phyloP scores from a whole-genome alignment of 768 basidiomycete species.

The Candolleomyces aberdarensis region DNA sequence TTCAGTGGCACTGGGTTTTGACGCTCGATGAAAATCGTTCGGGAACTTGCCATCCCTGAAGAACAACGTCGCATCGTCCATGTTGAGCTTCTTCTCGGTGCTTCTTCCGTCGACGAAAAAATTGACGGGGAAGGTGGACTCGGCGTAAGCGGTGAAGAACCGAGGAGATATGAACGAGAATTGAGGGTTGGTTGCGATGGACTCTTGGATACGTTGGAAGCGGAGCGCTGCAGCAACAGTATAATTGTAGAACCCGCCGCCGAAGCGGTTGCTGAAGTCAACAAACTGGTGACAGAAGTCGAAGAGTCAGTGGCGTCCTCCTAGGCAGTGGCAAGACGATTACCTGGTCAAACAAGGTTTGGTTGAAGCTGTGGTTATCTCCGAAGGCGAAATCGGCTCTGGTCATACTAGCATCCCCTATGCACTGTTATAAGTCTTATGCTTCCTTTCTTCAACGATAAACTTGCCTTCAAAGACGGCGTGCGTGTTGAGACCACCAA shows the following conservation, averaged over 20 bases:
- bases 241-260: constrained; percentile 19
- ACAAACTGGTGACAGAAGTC: constrained; percentile 6
- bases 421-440: neutral
- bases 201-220: constrained; percentile 16
- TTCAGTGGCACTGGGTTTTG: constrained; percentile 2
- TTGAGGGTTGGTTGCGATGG: constrained; percentile 17
- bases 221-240: constrained; percentile 15
- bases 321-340: neutral
- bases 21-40: constrained; percentile 11
- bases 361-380: constrained; percentile 20
- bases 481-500: constrained; percentile 17
- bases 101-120: constrained; percentile 19
- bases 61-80: constrained; percentile 15
- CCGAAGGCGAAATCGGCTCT: constrained; percentile 16
- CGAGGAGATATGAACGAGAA: constrained; percentile 14
- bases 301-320: neutral
- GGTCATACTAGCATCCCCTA: constrained; percentile 1
- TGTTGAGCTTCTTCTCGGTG: constrained; percentile 9
- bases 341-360: constrained; percentile 19
- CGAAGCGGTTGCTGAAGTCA: constrained; percentile 13
- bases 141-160: constrained; percentile 14
- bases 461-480: constrained; percentile 15
- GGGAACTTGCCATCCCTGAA: constrained; percentile 16
- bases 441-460: constrained; percentile 5
- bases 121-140: constrained; percentile 12